phyloP scores from a whole-genome alignment of 2,329 filamentous ascomycete species.

The Zymoseptoria tritici region DNA sequence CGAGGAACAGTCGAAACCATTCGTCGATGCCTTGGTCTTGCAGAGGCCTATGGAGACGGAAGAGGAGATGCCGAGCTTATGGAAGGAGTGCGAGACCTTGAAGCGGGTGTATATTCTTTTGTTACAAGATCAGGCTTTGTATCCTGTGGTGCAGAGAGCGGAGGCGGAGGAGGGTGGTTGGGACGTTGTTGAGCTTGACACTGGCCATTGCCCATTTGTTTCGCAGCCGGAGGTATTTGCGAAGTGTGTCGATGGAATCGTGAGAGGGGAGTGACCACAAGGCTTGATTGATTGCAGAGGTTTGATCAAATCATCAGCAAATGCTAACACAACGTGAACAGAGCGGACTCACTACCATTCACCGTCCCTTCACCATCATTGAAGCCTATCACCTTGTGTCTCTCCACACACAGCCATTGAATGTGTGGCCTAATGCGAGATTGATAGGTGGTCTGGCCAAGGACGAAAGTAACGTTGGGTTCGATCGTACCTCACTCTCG shows the following conservation, averaged over 20 bases:
- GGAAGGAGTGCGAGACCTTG: not conserved
- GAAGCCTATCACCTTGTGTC: too few relatives aligned
- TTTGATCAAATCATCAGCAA: too few relatives aligned
- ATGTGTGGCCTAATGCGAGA: too few relatives aligned
- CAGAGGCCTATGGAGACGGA: too few relatives aligned
- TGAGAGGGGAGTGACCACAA: not conserved
- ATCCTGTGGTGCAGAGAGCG: not conserved
- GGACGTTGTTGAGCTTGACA: not conserved
- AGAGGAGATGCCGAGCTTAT: too few relatives aligned
- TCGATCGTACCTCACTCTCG: too few relatives aligned
- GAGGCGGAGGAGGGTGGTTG: not conserved
- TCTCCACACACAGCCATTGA: too few relatives aligned
- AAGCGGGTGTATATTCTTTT: not conserved
- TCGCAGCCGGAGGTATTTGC: not conserved
- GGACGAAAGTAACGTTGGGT: too few relatives aligned
- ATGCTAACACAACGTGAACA: too few relatives aligned
- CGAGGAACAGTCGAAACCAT: not conserved
- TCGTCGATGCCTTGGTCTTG: not conserved
- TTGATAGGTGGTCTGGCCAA: too few relatives aligned
- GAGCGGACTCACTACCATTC: too few relatives aligned
- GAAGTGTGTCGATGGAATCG: not conserved
- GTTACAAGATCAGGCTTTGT: not conserved
- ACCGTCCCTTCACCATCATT: too few relatives aligned
- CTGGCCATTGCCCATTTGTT: not conserved
- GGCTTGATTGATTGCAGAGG: not conserved